Percentiles rank a stretch among this genome's conserved stretches.
phyloP scores from a whole-genome alignment of 805 yeast species.

The Zygoascus tannicola region DNA sequence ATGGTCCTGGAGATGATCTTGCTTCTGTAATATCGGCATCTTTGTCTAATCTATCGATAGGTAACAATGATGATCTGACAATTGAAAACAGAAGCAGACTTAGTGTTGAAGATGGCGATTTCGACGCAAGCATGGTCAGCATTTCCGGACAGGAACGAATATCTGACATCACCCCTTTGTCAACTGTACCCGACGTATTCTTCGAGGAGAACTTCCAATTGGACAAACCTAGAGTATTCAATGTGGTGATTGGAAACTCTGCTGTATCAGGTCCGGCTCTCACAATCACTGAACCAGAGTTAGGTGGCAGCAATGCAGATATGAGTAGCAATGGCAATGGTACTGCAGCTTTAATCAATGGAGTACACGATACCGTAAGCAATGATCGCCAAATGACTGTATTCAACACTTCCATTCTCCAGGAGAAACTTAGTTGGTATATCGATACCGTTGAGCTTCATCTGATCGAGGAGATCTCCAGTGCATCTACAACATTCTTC shows the following conservation, averaged over 20 bases:
- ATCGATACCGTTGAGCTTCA: constrained; percentile 78
- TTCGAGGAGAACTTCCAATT: constrained; percentile 61
- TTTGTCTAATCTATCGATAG: constrained; percentile 5
- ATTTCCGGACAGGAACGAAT: not conserved
- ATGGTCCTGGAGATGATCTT: constrained; percentile 8
- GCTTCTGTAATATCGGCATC: constrained; percentile 12
- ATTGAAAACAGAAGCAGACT: not conserved
- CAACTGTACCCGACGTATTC: constrained; percentile 59
- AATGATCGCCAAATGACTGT: constrained; percentile 27
- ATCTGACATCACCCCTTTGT: constrained; percentile 23
- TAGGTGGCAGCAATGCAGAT: constrained; percentile 17
- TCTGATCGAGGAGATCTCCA: constrained; percentile 71
- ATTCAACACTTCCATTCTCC: constrained; percentile 49
- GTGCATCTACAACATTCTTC: constrained; percentile 77
- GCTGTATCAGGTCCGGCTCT: constrained; percentile 2
- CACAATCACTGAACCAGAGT: constrained; percentile 13
- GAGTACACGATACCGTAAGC: constrained; percentile 14
- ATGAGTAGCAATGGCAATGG: not conserved
- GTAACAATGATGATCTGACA: not conserved
- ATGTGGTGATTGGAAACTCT: constrained; percentile 56
- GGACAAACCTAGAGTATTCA: constrained; percentile 82
- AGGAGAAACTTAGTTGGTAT: constrained; percentile 71
- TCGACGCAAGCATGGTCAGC: not conserved
- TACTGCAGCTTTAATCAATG: constrained; percentile 15
- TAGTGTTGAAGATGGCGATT: not conserved